Percentiles rank a stretch among this genome's conserved stretches.
phyloP scores from a whole-genome alignment of 2,329 filamentous ascomycete species.

The Sclerotinia subarctica region DNA sequence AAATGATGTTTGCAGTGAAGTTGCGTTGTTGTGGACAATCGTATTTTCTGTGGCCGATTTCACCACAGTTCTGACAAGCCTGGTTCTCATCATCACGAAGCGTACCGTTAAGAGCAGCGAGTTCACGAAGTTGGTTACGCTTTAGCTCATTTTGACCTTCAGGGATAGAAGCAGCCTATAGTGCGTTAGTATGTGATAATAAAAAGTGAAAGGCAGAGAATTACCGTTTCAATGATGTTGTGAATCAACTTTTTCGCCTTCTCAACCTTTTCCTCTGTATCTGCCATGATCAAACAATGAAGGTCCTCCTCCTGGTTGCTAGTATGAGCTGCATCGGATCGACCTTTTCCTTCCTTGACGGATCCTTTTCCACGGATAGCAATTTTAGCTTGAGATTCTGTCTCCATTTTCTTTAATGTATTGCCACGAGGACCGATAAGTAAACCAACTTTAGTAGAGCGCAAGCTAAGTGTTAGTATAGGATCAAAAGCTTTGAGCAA shows the following conservation, averaged over 20 bases:
- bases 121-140: conserved; percentile 95
- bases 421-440: conserved; percentile 99
- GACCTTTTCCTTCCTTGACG: conserved; percentile 98
- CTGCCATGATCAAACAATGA: conserved; percentile 99
- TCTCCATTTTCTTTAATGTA: conserved; percentile 99
- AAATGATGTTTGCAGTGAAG: conserved; percentile 99
- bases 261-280: conserved; percentile 98
- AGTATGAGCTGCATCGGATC: conserved; percentile 96
- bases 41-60: conserved; percentile 98
- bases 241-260: conserved; percentile 98
- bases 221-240: conserved; percentile 96
- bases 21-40: conserved; percentile 97
- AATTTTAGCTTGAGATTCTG: conserved; percentile 96
- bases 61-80: conserved; percentile 97
- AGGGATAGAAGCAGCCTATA: conserved; percentile 91
- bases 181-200: conserved; percentile 35
- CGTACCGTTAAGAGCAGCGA: conserved; percentile 97
- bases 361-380: conserved; percentile 99
- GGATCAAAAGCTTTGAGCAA: conserved; percentile 40
- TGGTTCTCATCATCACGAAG: conserved; percentile 99
- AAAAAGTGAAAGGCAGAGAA: conserved; percentile 40
- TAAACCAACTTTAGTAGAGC: conserved; percentile 91
- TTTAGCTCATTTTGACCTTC: conserved; percentile 99
- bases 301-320: conserved; percentile 99
- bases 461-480: conserved; percentile 89